phyloP scores from a whole-genome alignment of 345 rosid genomes.

The Dipteronia sinensis region DNA sequence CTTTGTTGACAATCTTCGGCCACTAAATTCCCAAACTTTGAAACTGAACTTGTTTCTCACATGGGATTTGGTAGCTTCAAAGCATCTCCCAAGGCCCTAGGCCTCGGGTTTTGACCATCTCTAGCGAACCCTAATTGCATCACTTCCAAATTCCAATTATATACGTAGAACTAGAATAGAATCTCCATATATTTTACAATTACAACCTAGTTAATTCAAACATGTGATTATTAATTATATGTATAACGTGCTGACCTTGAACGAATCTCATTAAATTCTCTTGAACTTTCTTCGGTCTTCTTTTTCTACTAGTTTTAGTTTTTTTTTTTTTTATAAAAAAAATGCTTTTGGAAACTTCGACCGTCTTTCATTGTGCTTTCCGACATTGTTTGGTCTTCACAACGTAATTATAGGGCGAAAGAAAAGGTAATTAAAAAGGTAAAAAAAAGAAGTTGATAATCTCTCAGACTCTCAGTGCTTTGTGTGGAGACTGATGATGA shows the following conservation, averaged over 20 bases:
- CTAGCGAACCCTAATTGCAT: background rate
- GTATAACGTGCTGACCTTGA: background rate
- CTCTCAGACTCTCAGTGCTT: background rate
- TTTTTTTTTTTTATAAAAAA: background rate
- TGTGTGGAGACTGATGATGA: background rate
- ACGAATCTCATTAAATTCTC: background rate
- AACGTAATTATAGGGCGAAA: too few species aligned
- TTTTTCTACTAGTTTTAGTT: background rate
- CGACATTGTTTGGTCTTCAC: background rate
- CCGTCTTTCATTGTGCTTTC: background rate
- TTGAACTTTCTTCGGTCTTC: background rate
- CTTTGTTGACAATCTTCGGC: constrained; percentile 23
- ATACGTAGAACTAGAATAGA: background rate
- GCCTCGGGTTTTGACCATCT: constrained; percentile 25
- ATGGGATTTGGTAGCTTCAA: constrained; percentile 15
- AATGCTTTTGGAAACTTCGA: constrained; percentile 12
- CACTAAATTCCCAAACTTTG: constrained; percentile 14
- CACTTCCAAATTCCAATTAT: background rate
- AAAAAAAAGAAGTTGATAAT: too few species aligned
- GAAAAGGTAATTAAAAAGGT: background rate
- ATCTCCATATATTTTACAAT: background rate
- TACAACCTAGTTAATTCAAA: background rate
- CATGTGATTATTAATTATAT: background rate
- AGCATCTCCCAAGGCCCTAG: background rate
- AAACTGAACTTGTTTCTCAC: constrained; percentile 13